A percentile compares a stretch with the other conserved stretches of the same genome.
phyloP scores from a whole-genome alignment of 805 yeast genomes.

The Myxozyma neglecta region DNA sequence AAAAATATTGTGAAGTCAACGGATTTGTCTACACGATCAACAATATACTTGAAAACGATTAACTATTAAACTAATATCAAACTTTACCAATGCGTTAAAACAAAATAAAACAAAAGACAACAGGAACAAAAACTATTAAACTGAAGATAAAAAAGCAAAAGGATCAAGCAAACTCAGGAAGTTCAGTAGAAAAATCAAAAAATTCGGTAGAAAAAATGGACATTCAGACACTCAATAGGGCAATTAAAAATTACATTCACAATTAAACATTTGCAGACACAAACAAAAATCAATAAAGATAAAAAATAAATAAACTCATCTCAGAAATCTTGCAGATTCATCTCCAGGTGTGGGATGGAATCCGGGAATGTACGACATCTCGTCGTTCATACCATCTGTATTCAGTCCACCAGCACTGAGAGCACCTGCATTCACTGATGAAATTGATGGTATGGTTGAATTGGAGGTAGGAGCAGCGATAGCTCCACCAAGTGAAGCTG shows the following conservation, averaged over 20 bases:
- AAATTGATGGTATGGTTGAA: background rate
- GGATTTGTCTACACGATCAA: too few relatives aligned
- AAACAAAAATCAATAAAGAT: background rate
- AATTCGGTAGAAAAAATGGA: too few relatives aligned
- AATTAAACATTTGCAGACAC: background rate
- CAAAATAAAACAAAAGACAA: background rate
- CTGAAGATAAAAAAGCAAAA: background rate
- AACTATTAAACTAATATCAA: background rate
- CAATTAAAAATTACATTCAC: background rate
- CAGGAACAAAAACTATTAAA: background rate
- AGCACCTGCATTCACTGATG: background rate
- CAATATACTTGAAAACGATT: too few relatives aligned
- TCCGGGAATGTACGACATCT: conserved; percentile 5
- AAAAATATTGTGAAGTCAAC: too few relatives aligned
- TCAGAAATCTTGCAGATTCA: conserved; percentile 3
- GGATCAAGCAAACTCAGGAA: background rate
- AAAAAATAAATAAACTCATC: background rate
- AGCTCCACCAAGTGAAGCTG: too few relatives aligned
- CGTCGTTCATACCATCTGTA: background rate
- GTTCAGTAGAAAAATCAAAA: background rate
- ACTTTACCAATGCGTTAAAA: background rate
- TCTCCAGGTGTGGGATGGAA: conserved; percentile 13
- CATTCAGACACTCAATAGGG: background rate
- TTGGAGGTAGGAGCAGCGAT: background rate
- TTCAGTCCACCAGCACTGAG: background rate